phyloP scores from a whole-genome alignment of 2,329 filamentous ascomycete species.

The Colletotrichum lindemuthianum region DNA sequence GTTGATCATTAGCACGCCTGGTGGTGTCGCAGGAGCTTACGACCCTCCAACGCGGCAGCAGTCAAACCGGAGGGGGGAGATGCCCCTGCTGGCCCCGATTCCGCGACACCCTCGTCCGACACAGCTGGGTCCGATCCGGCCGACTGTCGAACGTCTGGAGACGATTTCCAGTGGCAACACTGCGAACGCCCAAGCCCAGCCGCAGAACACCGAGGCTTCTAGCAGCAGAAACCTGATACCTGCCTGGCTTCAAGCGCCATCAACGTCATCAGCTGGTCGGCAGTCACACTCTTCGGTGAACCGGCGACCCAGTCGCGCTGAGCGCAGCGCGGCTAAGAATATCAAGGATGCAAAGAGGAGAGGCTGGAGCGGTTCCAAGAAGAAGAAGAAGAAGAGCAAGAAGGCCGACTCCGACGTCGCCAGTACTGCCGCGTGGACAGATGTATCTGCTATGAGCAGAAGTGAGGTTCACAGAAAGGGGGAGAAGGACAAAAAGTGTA shows the following conservation, averaged over 20 bases:
- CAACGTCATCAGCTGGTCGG: conserved; percentile 46
- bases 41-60: conserved; percentile 53
- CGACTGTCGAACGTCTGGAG: conserved; percentile 64
- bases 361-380: conserved; percentile 60
- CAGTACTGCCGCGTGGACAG: conserved; percentile 64
- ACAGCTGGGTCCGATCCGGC: conserved; percentile 49
- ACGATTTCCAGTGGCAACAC: conserved; percentile 58
- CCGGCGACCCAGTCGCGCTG: conserved; percentile 64
- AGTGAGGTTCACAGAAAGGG: conserved; percentile 41
- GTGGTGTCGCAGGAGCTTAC: conserved; percentile 63
- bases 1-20: conserved; percentile 70
- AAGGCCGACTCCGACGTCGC: conserved; percentile 49
- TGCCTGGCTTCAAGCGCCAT: conserved; percentile 47
- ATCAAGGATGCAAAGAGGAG: conserved; percentile 68
- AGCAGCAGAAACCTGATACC: conserved; percentile 39
- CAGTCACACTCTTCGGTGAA: conserved; percentile 54
- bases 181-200: conserved; percentile 1
- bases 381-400: conserved; percentile 52
- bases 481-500: conserved; percentile 60
- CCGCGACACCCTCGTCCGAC: conserved; percentile 59
- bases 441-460: conserved; percentile 50
- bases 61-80: conserved; percentile 49
- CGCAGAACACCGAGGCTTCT: conserved; percentile 18
- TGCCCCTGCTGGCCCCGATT: conserved; percentile 63
- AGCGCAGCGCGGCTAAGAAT: conserved; percentile 70